Conservation (phyloP, 768 basidiomycete species). For the Xerocomus spinulosus region DNA sequence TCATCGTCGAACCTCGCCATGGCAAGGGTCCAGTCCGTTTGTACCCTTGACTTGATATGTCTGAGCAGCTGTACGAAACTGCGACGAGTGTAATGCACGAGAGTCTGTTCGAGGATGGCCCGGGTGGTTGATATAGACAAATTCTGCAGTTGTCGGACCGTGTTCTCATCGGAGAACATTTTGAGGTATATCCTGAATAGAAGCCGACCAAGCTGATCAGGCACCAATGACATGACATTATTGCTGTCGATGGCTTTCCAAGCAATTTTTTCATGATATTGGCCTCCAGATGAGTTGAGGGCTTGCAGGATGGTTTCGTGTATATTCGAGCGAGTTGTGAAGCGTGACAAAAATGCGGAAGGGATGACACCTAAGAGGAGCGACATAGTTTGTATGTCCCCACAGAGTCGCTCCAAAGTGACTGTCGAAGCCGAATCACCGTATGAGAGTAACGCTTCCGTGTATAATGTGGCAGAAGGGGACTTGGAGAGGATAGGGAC, state of each 20-base stretch:
- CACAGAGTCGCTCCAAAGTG: constrained; percentile 25
- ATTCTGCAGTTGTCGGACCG: constrained; percentile 8
- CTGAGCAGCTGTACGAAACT: constrained; percentile 45
- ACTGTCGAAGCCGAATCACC: constrained; percentile 5
- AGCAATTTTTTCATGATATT: constrained; percentile 22
- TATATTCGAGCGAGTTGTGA: constrained; percentile 28
- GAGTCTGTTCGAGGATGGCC: constrained; percentile 6
- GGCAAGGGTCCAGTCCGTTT: constrained; percentile 39
- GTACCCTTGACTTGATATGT: constrained; percentile 35
- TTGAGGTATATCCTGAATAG: constrained; percentile 25
- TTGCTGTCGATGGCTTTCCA: constrained; percentile 20
- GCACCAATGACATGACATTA: constrained; percentile 14
- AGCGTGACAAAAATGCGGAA: constrained; percentile 22
- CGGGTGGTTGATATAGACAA: not conserved
- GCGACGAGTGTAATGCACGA: constrained; percentile 44
- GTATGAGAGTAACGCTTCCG: constrained; percentile 22
- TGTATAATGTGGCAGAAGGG: constrained; percentile 26
- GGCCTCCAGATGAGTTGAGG: not conserved
- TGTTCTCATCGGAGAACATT: constrained; percentile 31
- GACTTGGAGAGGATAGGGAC: constrained; percentile 22
- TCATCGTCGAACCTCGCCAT: constrained; percentile 33
- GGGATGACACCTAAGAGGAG: constrained; percentile 28
- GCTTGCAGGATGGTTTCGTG: constrained; percentile 16
- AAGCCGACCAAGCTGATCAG: constrained; percentile 23
- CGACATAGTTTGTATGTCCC: constrained; percentile 25